A percentile compares a stretch with the other conserved stretches of the same genome.
Evolutionary conservation across 768 basidiomycete genomes (phyloP).

Genomic region (Termitomyces sp.): DNA sequence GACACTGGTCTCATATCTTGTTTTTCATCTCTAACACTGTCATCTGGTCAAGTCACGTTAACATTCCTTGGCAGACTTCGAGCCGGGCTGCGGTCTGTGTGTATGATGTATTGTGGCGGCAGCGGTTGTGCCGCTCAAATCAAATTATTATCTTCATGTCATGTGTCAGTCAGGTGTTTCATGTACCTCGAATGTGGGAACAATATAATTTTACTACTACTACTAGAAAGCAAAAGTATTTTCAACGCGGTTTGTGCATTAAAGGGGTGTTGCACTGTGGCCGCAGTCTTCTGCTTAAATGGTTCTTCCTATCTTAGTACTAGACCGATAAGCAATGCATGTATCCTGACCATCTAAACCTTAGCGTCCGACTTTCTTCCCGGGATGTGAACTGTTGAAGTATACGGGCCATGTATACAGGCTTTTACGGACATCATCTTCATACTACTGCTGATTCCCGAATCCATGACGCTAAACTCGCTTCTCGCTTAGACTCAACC

Average conservation of each 20-base stretch:
- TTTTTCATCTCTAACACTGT: no score
- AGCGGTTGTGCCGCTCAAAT: neutral
- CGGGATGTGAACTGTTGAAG: neutral
- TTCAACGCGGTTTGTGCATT: neutral
- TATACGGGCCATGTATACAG: no score
- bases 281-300: neutral
- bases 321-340: neutral
- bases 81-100: neutral
- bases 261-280: neutral
- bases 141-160: neutral
- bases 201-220: neutral
- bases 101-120: neutral
- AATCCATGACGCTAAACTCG: neutral
- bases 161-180: neutral
- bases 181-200: neutral
- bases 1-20: neutral
- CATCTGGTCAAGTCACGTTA: neutral
- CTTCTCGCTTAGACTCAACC: neutral
- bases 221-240: neutral
- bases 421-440: neutral
- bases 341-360: no score
- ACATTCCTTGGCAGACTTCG: neutral
- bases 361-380: no score
- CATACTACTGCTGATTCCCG: neutral
- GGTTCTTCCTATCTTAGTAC: neutral